Conservation (phyloP, 1,284 basidiomycete genomes). For the Cronartium quercuum region DNA sequence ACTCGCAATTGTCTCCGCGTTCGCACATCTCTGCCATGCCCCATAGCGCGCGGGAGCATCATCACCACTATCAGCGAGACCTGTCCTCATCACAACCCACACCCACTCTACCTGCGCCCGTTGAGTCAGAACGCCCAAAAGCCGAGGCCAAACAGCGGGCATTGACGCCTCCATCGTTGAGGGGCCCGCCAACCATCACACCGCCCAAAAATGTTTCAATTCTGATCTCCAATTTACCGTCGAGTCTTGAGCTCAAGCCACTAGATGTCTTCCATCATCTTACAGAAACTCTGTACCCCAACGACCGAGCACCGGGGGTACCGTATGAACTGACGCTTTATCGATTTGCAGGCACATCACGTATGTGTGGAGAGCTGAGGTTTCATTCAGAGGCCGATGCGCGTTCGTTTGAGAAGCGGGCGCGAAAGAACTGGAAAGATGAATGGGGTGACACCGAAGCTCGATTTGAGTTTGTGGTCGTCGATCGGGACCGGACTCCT, state of each 20-base stretch:
- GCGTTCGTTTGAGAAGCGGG: slow-evolving; percentile 4
- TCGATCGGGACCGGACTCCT: slow-evolving; percentile 13
- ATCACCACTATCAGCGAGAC: neutral
- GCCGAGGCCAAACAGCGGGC: neutral
- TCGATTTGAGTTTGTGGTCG: slow-evolving; percentile 18
- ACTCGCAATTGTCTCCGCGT: neutral
- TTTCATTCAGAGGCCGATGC: neutral
- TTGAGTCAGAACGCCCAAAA: neutral
- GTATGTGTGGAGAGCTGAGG: slow-evolving; percentile 27
- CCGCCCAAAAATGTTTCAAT: slow-evolving; percentile 3
- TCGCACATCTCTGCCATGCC: too few species aligned
- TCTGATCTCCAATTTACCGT: slow-evolving; percentile 18
- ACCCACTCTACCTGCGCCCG: neutral
- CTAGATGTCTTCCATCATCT: slow-evolving; percentile 21
- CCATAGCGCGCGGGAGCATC: neutral
- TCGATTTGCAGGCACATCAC: slow-evolving; percentile 11
- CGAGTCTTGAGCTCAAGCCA: slow-evolving; percentile 4
- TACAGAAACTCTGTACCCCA: neutral
- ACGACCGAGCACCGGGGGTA: neutral
- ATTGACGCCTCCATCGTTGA: neutral
- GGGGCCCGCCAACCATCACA: neutral
- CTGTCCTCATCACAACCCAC: neutral
- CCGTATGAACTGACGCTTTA: slow-evolving; percentile 27
- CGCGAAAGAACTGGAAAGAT: neutral
- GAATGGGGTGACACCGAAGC: slow-evolving; percentile 9